Conservation (phyloP, 2,329 filamentous ascomycete genomes). For the Achaetomium macrosporum region DNA sequence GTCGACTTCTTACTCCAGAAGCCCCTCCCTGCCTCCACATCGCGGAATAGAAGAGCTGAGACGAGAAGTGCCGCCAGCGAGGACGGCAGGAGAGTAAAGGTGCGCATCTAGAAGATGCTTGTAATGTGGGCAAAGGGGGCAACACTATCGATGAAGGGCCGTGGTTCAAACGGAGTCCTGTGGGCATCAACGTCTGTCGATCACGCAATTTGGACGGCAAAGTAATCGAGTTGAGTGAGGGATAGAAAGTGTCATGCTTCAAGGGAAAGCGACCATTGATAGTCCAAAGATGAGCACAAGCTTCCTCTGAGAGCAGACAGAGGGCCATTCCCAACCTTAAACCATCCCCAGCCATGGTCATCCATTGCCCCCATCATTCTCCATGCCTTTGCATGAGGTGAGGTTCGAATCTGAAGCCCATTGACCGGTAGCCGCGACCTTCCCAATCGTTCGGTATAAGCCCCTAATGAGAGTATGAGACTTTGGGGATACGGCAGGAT, state of each 20-base stretch:
- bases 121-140: background rate
- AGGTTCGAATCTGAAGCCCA: conserved; percentile 8
- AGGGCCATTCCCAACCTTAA: conserved; percentile 11
- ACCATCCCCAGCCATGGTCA: conserved; percentile 5
- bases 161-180: background rate
- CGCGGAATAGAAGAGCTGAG: background rate
- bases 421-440: conserved; percentile 6
- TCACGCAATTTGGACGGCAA: conserved; percentile 2
- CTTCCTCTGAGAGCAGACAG: background rate
- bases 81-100: conserved; percentile 1
- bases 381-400: background rate
- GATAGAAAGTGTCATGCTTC: background rate
- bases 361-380: background rate
- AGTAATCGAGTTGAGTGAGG: background rate
- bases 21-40: background rate
- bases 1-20: conserved; percentile 6
- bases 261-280: background rate
- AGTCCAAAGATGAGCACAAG: background rate
- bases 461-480: background rate
- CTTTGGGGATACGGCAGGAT: background rate
- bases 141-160: background rate
- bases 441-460: background rate
- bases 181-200: background rate
- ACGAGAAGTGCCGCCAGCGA: conserved; percentile 7
- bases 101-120: conserved; percentile 3